Conservation (phyloP, 805 yeast species). For the Teunomyces lycoperdinae region DNA sequence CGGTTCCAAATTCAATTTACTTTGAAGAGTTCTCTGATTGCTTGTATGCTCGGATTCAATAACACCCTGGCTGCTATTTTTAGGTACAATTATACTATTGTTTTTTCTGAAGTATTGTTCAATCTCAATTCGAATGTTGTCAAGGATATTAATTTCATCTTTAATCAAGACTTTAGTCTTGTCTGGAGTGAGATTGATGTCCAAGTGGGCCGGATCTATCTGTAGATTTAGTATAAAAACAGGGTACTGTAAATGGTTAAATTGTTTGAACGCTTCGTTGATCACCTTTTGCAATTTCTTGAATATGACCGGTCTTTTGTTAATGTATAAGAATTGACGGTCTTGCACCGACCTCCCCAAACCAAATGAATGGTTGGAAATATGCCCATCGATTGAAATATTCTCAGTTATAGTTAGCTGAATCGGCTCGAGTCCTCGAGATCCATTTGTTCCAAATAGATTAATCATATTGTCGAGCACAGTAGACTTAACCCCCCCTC, state of each 20-base stretch:
- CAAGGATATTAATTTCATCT: constrained; percentile 59
- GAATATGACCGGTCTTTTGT: constrained; percentile 68
- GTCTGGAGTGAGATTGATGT: constrained; percentile 90
- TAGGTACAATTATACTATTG: constrained; percentile 20
- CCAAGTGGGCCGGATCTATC: constrained; percentile 54
- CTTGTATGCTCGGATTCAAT: not conserved
- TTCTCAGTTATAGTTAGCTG: constrained; percentile 37
- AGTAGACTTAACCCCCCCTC: constrained; percentile 44
- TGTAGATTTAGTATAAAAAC: constrained; percentile 59
- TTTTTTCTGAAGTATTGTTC: constrained; percentile 42
- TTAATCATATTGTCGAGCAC: constrained; percentile 54
- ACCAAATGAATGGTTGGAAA: constrained; percentile 80
- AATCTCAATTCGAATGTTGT: constrained; percentile 52
- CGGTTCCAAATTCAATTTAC: not conserved
- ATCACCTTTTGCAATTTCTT: constrained; percentile 55
- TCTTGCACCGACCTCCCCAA: constrained; percentile 63
- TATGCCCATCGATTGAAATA: constrained; percentile 51
- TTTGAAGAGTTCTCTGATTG: not conserved
- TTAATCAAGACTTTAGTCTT: constrained; percentile 71
- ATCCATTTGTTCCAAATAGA: constrained; percentile 68
- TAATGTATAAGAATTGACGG: constrained; percentile 72
- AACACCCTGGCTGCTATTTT: not conserved
- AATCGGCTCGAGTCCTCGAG: constrained; percentile 55
- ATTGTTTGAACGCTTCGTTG: constrained; percentile 71
- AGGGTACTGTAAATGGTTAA: constrained; percentile 73